These are phyloP conservation scores for Casuarina cunninghamiana DNA, from an alignment of 306 rosid genomes.

Conservation along the genomic window DNA sequence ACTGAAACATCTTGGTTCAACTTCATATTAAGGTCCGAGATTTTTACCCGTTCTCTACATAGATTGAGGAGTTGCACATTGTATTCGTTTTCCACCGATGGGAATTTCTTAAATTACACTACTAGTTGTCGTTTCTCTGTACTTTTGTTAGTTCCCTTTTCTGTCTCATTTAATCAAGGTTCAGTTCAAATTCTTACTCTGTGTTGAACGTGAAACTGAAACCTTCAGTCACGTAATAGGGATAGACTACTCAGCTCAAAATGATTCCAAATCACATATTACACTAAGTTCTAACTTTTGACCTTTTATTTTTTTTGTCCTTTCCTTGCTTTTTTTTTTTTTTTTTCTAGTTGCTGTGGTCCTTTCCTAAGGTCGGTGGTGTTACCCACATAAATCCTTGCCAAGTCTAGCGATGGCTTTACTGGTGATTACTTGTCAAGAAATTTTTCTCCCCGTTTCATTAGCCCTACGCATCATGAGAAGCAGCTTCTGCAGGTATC, in stretches of 20 bases:
- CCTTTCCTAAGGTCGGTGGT: constrained; percentile 33
- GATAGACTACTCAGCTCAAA: too few species aligned
- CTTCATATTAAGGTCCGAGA: background rate
- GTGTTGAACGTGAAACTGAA: too few species aligned
- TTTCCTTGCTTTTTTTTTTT: too few species aligned
- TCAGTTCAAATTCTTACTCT: too few species aligned
- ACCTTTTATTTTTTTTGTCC: too few species aligned
- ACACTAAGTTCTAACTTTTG: too few species aligned
- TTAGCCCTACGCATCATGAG: constrained; percentile 15
- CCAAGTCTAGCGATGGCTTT: constrained; percentile 8
- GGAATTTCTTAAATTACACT: background rate
- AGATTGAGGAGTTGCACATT: background rate
- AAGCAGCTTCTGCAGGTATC: constrained; percentile 30
- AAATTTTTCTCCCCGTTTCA: background rate
- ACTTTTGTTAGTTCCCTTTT: background rate
- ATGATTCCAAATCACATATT: too few species aligned
- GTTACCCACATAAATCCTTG: constrained; percentile 39
- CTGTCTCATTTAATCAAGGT: too few species aligned
- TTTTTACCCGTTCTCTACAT: background rate
- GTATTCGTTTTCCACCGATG: background rate
- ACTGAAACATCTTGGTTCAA: background rate
- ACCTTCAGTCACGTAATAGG: too few species aligned
- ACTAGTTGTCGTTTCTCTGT: background rate
- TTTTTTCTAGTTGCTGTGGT: too few species aligned
- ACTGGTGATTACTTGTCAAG: constrained; percentile 2